Evolutionary conservation across 805 yeast species (phyloP).

Genomic region (Kodamaea neixiangensis): DNA sequence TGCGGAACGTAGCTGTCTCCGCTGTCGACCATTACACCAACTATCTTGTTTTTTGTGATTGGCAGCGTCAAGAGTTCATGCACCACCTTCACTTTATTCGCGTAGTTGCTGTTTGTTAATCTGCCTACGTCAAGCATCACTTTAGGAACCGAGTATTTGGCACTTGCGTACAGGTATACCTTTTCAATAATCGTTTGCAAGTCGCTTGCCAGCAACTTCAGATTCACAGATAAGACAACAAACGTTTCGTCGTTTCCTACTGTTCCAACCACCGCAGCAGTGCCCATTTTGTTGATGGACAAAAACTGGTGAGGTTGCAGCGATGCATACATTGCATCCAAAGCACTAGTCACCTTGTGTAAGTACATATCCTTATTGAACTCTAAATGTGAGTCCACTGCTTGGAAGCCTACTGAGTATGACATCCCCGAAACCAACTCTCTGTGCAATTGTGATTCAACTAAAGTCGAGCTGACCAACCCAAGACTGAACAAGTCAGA

Average conservation of each 20-base stretch:
- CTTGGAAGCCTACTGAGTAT: conserved; percentile 49
- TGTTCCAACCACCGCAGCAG: conserved; percentile 51
- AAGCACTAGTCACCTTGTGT: conserved; percentile 37
- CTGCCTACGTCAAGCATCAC: conserved; percentile 33
- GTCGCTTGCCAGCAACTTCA: conserved; percentile 15
- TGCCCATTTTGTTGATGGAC: conserved; percentile 48
- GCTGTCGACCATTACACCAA: conserved; percentile 44
- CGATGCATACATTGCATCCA: conserved; percentile 49
- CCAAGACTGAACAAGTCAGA: conserved; percentile 50
- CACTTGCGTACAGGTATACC: conserved; percentile 20
- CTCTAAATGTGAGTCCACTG: conserved; percentile 20
- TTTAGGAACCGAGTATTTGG: conserved; percentile 18
- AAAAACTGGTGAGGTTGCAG: conserved; percentile 49
- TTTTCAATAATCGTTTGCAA: conserved; percentile 14
- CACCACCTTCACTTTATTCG: conserved; percentile 14
- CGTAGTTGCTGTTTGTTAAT: conserved; percentile 19
- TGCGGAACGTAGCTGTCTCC: conserved; percentile 36
- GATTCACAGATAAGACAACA: conserved; percentile 34
- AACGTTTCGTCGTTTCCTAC: conserved; percentile 53
- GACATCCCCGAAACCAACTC: conserved; percentile 53
- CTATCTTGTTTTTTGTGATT: conserved; percentile 18
- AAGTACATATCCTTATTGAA: conserved; percentile 26
- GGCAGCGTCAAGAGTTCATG: conserved; percentile 17
- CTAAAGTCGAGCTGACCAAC: conserved; percentile 41
- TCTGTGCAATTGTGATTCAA: conserved; percentile 52